These are phyloP conservation scores for Alternaria ventricosa DNA, from an alignment of 2,329 filamentous ascomycete genomes.

Conservation along the genomic window DNA sequence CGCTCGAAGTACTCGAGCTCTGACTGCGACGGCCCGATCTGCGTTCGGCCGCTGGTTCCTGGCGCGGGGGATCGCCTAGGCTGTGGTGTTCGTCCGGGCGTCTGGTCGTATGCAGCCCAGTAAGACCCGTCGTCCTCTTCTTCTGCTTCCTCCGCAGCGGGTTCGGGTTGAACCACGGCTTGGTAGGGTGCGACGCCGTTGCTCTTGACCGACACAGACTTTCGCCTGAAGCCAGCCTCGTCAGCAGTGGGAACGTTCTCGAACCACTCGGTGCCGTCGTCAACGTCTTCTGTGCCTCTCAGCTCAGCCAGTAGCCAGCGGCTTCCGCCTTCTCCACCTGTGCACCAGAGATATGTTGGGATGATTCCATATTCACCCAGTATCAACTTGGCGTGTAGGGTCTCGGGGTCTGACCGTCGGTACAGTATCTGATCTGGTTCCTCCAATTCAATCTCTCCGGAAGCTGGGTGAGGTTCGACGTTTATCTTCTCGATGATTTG, in stretches of 20 bases:
- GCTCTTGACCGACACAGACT: slow-evolving; percentile 23
- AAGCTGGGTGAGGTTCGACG: slow-evolving; percentile 80
- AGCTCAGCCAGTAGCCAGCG: slow-evolving; percentile 79
- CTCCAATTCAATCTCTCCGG: slow-evolving; percentile 79
- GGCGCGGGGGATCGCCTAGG: slow-evolving; percentile 69
- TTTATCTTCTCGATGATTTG: slow-evolving; percentile 66
- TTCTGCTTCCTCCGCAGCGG: slow-evolving; percentile 18
- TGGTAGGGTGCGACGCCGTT: slow-evolving; percentile 22
- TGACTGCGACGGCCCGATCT: slow-evolving; percentile 47
- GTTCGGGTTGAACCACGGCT: slow-evolving; percentile 16
- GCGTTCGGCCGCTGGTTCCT: slow-evolving; percentile 43
- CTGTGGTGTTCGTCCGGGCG: slow-evolving; percentile 54
- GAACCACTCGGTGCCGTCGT: slow-evolving; percentile 65
- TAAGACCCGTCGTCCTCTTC: slow-evolving; percentile 77
- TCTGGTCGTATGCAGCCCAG: slow-evolving; percentile 80
- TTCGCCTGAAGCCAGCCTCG: slow-evolving; percentile 50
- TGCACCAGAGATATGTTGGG: slow-evolving; percentile 73
- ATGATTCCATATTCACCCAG: slow-evolving; percentile 67
- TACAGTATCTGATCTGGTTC: slow-evolving; percentile 69
- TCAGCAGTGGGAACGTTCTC: slow-evolving; percentile 67
- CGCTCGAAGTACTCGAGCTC: slow-evolving; percentile 79
- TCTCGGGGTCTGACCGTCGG: slow-evolving; percentile 75
- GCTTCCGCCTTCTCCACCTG: slow-evolving; percentile 67
- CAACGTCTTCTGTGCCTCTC: slow-evolving; percentile 61
- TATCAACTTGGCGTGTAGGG: slow-evolving; percentile 70